Conservation (phyloP, 2,329 filamentous ascomycete species). For the Diaporthe vexans region DNA sequence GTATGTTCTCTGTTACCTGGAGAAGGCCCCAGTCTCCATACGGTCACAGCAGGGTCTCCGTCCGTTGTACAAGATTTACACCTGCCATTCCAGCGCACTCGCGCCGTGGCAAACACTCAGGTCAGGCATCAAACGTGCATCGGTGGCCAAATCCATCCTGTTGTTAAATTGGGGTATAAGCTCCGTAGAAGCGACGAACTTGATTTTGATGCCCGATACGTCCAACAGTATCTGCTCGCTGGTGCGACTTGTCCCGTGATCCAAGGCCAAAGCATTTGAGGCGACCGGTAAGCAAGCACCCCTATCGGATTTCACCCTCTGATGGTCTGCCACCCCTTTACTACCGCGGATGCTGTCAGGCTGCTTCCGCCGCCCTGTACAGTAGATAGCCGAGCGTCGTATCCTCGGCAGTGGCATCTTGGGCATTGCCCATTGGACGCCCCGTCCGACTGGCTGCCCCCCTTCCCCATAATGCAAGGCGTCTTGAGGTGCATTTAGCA, state of each 20-base stretch:
- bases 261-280: constrained; percentile 59
- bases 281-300: constrained; percentile 46
- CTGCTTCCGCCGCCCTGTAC: neutral
- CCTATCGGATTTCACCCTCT: neutral
- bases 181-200: constrained; percentile 50
- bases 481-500: neutral
- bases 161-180: constrained; percentile 38
- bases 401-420: neutral
- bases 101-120: constrained; percentile 55
- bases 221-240: constrained; percentile 52
- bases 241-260: constrained; percentile 54
- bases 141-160: constrained; percentile 35
- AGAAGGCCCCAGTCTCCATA: constrained; percentile 56
- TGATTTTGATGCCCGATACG: constrained; percentile 52
- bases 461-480: neutral
- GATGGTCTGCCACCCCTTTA: neutral
- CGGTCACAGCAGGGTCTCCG: constrained; percentile 62
- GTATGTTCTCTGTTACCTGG: constrained; percentile 58
- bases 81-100: constrained; percentile 53
- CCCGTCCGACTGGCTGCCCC: neutral
- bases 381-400: neutral
- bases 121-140: neutral
- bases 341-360: neutral
- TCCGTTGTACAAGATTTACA: constrained; percentile 56
- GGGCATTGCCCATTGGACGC: neutral